Conservation (phyloP, 495 filamentous ascomycete genomes). For the Podospora tetraspora region DNA sequence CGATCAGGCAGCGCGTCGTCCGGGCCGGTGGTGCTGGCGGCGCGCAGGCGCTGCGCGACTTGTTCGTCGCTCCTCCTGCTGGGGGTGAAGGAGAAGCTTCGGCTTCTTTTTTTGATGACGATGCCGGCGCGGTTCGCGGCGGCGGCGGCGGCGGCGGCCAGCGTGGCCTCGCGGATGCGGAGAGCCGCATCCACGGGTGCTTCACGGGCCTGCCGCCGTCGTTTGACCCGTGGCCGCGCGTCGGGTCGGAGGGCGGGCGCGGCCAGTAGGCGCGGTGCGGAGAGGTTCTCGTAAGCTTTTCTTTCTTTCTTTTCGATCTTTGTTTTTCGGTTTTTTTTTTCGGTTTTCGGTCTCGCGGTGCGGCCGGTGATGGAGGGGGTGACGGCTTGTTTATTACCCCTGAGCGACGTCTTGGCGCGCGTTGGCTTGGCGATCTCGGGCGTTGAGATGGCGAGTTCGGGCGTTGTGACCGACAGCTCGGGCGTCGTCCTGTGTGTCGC, state of each 20-base stretch:
- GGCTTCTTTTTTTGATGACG: no score
- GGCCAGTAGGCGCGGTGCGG: background rate
- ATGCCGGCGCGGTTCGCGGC: background rate
- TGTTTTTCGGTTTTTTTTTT: background rate
- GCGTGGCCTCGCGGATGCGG: background rate
- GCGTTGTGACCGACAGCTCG: no score
- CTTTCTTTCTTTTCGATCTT: background rate
- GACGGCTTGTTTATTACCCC: background rate
- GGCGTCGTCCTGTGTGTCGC: no score
- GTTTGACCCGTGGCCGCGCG: slow-evolving; percentile 16
- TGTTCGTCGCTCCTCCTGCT: background rate
- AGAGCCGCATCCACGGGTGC: slow-evolving; percentile 7
- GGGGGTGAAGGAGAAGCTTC: no score
- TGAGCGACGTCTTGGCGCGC: background rate
- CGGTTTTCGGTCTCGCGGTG: background rate
- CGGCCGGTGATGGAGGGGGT: background rate
- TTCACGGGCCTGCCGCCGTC: slow-evolving; percentile 6
- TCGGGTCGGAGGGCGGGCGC: background rate
- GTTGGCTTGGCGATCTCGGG: background rate
- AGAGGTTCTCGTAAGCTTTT: background rate
- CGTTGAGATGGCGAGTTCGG: background rate
- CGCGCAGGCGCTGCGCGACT: background rate
- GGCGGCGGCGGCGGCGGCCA: background rate
- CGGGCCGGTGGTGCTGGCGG: background rate
- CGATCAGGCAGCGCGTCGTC: background rate